phyloP scores from a whole-genome alignment of 2,329 filamentous ascomycete genomes.

The Byssoonygena ceratinophila region DNA sequence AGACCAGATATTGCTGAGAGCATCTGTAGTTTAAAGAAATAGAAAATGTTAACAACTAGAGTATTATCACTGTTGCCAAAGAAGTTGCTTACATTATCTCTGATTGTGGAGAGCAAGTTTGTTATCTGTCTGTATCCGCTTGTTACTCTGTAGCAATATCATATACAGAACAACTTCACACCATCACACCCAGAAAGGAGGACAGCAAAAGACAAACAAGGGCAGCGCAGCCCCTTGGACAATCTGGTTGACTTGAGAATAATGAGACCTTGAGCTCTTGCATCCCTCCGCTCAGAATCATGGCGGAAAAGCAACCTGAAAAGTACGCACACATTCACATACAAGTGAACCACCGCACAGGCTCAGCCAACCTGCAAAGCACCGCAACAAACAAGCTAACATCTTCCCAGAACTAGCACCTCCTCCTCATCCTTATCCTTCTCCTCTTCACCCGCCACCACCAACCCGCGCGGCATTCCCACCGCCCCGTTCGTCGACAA shows the following conservation, averaged over 20 bases:
- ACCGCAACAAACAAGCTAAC: too few relatives aligned
- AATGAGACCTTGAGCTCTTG: slow-evolving; percentile 1
- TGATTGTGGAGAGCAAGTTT: too few relatives aligned
- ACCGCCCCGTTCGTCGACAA: slow-evolving; percentile 39
- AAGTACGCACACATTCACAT: slow-evolving; percentile 19
- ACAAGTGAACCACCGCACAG: background rate
- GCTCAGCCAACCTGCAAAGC: too few relatives aligned
- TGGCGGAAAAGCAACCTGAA: slow-evolving; percentile 26
- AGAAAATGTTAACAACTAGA: too few relatives aligned
- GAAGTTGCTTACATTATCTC: too few relatives aligned
- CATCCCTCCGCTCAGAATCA: slow-evolving; percentile 16
- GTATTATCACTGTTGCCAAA: too few relatives aligned
- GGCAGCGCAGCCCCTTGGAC: background rate
- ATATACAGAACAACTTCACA: too few relatives aligned
- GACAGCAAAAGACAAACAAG: background rate
- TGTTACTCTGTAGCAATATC: too few relatives aligned
- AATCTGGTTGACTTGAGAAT: background rate
- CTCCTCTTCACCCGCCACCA: slow-evolving; percentile 12
- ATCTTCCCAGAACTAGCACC: slow-evolving; percentile 19
- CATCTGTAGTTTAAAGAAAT: too few relatives aligned
- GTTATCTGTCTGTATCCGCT: too few relatives aligned
- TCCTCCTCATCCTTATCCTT: background rate
- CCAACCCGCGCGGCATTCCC: slow-evolving; percentile 40
- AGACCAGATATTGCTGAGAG: too few relatives aligned
- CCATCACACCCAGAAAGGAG: background rate